Base-by-base conservation (phyloP, 2,329 filamentous ascomycete species). In the Fusarium staphyleae region DNA sequence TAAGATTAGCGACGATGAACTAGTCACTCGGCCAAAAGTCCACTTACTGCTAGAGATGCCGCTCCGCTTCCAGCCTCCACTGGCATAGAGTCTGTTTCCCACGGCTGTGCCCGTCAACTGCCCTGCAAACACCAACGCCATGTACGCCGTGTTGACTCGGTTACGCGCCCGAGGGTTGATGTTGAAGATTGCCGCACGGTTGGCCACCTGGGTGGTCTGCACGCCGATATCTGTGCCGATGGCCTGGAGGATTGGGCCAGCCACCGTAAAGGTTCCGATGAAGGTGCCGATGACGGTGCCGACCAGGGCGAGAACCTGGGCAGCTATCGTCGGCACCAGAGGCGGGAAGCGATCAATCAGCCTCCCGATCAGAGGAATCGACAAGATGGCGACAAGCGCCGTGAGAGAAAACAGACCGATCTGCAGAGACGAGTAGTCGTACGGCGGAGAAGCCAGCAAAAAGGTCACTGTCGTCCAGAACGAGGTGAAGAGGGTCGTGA, bases 321-420 rank as follows among this genome's bases (percentile, higher is more conserved):
- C 88, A 1, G 89, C 64, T 1, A 93, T 69, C 11, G 89, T 85
- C 6, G 84, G 85, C 53, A 90, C 82, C 16, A 88, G 78, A 1
- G 90, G 87, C 0, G 87, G 81, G 65, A 88, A 87, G 48, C 79
- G 79, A 64, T 93, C 89, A 45, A 95, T 79, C 10, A 83, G 72
- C 14, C 86, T 82, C 0, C 87, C 88, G 69, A 89, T 92, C 12
- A 91, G 55, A 0, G 91, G 91, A 0, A 84, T 87, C 8, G 86
- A 72, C 15, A 84, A 69, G 71, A 95, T 90, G 10, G 85, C 83
- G 0, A 79, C 83, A 11, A 95, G 84, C 1, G 89, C 90, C 44
- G 93, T 89, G 3, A 96, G 76, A 0, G 89, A 88, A 69, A 95
- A 95, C 4, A 95, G 78, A 0, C 90, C 90, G 42, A 95, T 92